These are phyloP conservation scores for Apiospora arundinis DNA, from an alignment of 2,329 filamentous ascomycete species.

Conservation along the genomic window DNA sequence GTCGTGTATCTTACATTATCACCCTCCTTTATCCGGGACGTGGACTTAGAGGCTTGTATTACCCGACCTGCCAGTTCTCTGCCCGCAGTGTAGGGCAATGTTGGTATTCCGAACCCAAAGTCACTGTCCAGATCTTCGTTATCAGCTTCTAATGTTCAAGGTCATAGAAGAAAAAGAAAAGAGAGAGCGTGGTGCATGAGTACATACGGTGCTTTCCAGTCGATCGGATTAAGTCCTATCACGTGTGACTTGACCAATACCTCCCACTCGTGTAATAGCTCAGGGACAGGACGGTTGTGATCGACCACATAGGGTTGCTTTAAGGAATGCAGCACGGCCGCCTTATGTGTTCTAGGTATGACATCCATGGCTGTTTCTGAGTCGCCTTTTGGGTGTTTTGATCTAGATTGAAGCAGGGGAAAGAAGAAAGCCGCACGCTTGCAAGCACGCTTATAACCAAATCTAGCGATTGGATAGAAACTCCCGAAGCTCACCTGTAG, in stretches of 20 bases:
- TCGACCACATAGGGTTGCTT: conserved; percentile 12
- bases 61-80: conserved; percentile 73
- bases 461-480: neutral
- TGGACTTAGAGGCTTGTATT: conserved; percentile 49
- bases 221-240: conserved; percentile 78
- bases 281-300: neutral
- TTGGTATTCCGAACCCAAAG: conserved; percentile 73
- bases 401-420: neutral
- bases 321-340: conserved; percentile 2
- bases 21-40: conserved; percentile 59
- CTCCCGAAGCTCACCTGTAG: neutral
- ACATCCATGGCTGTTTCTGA: neutral
- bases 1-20: conserved; percentile 51
- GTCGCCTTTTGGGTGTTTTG: no score
- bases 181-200: neutral
- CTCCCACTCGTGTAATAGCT: neutral
- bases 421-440: neutral
- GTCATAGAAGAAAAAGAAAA: neutral
- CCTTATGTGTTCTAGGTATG: neutral
- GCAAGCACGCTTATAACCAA: neutral
- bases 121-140: conserved; percentile 52
- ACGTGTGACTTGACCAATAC: conserved; percentile 59
- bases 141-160: neutral
- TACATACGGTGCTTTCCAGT: conserved; percentile 75
- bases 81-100: conserved; percentile 71